These are phyloP conservation scores for Auricularia heimuer DNA, from an alignment of 768 basidiomycete genomes.

Conservation along the genomic window DNA sequence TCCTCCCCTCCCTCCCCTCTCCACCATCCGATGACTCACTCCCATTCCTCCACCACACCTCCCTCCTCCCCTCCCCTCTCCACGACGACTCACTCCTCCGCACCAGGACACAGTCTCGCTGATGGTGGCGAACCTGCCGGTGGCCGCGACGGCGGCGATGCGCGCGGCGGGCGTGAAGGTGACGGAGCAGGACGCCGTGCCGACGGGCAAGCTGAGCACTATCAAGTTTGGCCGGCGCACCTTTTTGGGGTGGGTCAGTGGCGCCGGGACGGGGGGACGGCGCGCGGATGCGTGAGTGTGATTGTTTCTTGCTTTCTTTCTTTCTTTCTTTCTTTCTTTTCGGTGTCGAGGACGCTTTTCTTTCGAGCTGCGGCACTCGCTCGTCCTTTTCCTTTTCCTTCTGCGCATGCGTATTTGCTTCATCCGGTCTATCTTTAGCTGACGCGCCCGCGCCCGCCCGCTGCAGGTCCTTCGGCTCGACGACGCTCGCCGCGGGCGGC, in stretches of 20 bases:
- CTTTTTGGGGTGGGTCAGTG: neutral
- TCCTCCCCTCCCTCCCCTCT: no score
- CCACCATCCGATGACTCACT: no score
- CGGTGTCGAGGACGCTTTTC: no score
- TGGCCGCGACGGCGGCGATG: conserved; percentile 23
- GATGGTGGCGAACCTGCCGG: conserved; percentile 33
- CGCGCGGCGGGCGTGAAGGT: neutral
- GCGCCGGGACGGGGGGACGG: neutral
- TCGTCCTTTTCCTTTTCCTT: no score
- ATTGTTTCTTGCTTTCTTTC: no score
- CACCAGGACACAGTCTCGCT: conserved; percentile 27
- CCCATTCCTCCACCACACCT: no score
- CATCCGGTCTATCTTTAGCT: no score
- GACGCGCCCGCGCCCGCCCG: no score
- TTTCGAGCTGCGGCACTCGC: no score
- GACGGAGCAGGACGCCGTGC: neutral
- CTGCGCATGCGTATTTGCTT: neutral
- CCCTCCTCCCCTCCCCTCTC: no score
- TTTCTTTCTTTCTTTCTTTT: no score
- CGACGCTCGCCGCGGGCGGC: neutral
- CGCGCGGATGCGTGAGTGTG: neutral
- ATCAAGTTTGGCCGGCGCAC: neutral
- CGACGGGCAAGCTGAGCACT: neutral
- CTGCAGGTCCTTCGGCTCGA: neutral
- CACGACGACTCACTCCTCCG: no score